These are phyloP conservation scores for Alternaria sp. DNA, from an alignment of 2,329 filamentous ascomycete genomes.

Conservation along the genomic window DNA sequence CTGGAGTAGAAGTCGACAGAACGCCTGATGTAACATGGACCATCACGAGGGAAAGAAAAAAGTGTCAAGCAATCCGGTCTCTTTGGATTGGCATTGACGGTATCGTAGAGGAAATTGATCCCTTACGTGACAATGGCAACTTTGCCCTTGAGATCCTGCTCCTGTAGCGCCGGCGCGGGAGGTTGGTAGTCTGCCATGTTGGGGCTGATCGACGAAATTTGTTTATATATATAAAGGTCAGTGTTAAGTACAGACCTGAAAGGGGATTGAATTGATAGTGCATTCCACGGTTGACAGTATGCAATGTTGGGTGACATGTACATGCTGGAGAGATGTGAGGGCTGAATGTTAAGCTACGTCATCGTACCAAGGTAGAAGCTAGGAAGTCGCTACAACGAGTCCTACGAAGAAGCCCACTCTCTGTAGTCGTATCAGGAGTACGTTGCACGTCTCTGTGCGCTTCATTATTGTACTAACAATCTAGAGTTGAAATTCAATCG, in stretches of 20 bases:
- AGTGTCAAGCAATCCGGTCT: fast-evolving
- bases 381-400: neutral
- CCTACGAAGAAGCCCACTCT: neutral
- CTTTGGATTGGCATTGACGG: neutral
- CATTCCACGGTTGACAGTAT: neutral
- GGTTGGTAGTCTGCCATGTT: conserved; percentile 31
- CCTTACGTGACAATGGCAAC: conserved; percentile 41
- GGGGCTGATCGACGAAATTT: no score
- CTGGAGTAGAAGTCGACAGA: neutral
- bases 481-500: no score
- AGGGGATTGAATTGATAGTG: no score
- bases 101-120: neutral
- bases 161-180: conserved; percentile 24
- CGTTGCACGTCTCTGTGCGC: neutral
- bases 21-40: neutral
- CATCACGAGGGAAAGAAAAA: neutral
- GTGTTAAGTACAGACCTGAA: neutral
- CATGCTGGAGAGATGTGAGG: neutral
- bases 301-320: neutral
- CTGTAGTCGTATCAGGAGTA: neutral
- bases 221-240: no score
- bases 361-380: neutral
- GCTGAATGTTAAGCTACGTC: neutral
- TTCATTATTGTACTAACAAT: neutral
- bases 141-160: conserved; percentile 39